Evolutionary conservation across 108 stramenopile genomes (phyloP).

Genomic region (Licmophora abbreviata): DNA sequence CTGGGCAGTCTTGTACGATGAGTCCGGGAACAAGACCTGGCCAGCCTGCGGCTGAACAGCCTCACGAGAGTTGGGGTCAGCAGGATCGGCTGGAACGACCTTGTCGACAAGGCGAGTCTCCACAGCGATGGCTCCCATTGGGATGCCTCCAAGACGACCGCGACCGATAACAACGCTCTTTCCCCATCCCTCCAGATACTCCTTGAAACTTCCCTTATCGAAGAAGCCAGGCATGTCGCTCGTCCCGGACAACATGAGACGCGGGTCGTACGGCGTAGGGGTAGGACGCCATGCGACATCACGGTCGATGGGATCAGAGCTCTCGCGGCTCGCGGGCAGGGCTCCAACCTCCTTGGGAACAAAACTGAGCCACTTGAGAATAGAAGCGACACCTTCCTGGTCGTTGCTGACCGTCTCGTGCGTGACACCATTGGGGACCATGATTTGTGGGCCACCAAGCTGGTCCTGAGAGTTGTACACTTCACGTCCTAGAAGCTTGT

Average conservation of each 20-base stretch:
- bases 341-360: slow-evolving; percentile 87
- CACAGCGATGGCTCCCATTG: slow-evolving; percentile 95
- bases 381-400: slow-evolving; percentile 82
- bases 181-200: slow-evolving; percentile 95
- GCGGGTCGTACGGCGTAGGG: slow-evolving; percentile 95
- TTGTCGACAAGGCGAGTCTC: slow-evolving; percentile 94
- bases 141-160: slow-evolving; percentile 95
- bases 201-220: slow-evolving; percentile 90
- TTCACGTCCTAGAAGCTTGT: slow-evolving; percentile 95
- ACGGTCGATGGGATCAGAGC: slow-evolving; percentile 86
- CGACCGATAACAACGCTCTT: slow-evolving; percentile 96
- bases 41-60: slow-evolving; percentile 90
- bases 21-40: slow-evolving; percentile 97
- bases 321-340: slow-evolving; percentile 51
- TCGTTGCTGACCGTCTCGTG: slow-evolving; percentile 92
- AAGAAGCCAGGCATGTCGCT: slow-evolving; percentile 86
- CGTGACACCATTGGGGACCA: slow-evolving; percentile 94
- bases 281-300: slow-evolving; percentile 81
- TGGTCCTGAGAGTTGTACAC: slow-evolving; percentile 97
- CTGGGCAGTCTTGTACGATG: slow-evolving; percentile 96
- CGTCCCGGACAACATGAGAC: slow-evolving; percentile 82
- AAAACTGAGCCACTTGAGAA: slow-evolving; percentile 92
- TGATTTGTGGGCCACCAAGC: slow-evolving; percentile 97
- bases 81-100: slow-evolving; percentile 94
- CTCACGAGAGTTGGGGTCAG: slow-evolving; percentile 94